phyloP scores from a whole-genome alignment of 768 basidiomycete species.

The Favolaschia claudopus region DNA sequence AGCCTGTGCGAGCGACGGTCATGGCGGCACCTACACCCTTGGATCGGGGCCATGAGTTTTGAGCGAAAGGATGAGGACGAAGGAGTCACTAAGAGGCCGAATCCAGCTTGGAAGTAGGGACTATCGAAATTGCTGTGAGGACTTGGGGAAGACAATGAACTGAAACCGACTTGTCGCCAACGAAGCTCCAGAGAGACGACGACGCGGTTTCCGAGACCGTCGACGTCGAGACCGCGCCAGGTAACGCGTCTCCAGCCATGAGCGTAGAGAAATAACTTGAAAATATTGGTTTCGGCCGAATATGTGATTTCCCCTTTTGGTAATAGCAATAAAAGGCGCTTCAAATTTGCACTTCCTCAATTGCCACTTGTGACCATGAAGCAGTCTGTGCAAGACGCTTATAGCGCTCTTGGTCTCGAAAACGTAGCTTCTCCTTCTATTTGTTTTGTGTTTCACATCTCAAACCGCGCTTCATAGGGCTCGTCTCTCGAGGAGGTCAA shows the following conservation, averaged over 20 bases:
- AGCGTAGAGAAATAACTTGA: no score
- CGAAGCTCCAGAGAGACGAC: conserved; percentile 48
- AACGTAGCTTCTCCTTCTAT: conserved; percentile 46
- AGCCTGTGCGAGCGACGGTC: conserved; percentile 74
- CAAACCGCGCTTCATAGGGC: conserved; percentile 47
- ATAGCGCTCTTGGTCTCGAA: conserved; percentile 57
- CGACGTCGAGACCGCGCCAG: conserved; percentile 9
- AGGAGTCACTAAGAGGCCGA: conserved; percentile 87
- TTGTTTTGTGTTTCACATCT: conserved; percentile 12
- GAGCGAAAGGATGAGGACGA: not conserved
- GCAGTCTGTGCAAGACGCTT: conserved; percentile 38
- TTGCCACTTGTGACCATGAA: conserved; percentile 5
- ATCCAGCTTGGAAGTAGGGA: conserved; percentile 97
- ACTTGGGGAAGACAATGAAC: not conserved
- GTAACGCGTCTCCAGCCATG: conserved; percentile 31
- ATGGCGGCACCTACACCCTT: conserved; percentile 93
- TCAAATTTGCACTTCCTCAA: not conserved
- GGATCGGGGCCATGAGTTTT: conserved; percentile 15
- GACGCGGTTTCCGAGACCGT: conserved; percentile 16
- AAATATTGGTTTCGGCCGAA: no score
- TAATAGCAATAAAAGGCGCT: not conserved
- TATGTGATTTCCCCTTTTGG: not conserved
- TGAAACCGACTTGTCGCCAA: conserved; percentile 71
- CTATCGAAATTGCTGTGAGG: conserved; percentile 50
- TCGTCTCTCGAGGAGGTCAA: conserved; percentile 71